Conservation (phyloP, 1,139 yeast genomes). For the Kluyveromyces sp. region DNA sequence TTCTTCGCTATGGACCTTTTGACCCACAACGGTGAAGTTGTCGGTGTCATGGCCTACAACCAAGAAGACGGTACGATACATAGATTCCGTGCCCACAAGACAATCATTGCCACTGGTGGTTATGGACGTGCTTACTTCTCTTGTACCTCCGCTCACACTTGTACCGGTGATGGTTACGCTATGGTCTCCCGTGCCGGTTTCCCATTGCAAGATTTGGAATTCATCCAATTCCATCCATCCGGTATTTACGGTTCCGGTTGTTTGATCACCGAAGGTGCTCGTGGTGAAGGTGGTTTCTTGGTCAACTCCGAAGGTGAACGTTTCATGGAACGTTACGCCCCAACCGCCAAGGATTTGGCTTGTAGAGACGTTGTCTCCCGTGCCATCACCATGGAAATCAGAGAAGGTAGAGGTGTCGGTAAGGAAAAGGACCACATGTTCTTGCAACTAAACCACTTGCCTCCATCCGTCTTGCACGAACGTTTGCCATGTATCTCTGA, state of each 20-base stretch:
- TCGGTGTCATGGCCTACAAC: constrained; percentile 95
- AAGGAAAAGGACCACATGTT: constrained; percentile 90
- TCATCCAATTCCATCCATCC: constrained; percentile 98
- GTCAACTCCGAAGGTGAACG: constrained; percentile 97
- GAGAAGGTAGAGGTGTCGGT: constrained; percentile 99
- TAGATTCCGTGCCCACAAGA: constrained; percentile 94
- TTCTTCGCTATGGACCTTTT: constrained; percentile 91
- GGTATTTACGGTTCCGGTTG: constrained; percentile 99
- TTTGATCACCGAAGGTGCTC: constrained; percentile 97
- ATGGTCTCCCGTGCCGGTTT: constrained; percentile 98
- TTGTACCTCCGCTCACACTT: constrained; percentile 98
- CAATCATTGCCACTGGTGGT: constrained; percentile 97
- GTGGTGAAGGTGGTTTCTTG: constrained; percentile 99
- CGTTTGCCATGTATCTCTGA: constrained; percentile 99
- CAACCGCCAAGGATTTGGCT: constrained; percentile 96
- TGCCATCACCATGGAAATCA: constrained; percentile 96
- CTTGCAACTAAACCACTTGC: constrained; percentile 91
- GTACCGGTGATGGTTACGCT: constrained; percentile 99
- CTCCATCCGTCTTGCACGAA: constrained; percentile 84
- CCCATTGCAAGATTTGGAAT: constrained; percentile 95
- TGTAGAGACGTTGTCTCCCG: constrained; percentile 98
- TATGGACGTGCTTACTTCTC: constrained; percentile 98
- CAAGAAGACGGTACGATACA: constrained; percentile 98
- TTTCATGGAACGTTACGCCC: constrained; percentile 99
- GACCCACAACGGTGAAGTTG: constrained; percentile 94